These are phyloP conservation scores for Metschnikowia orientalis DNA, from an alignment of 805 yeast species.

Conservation along the genomic window DNA sequence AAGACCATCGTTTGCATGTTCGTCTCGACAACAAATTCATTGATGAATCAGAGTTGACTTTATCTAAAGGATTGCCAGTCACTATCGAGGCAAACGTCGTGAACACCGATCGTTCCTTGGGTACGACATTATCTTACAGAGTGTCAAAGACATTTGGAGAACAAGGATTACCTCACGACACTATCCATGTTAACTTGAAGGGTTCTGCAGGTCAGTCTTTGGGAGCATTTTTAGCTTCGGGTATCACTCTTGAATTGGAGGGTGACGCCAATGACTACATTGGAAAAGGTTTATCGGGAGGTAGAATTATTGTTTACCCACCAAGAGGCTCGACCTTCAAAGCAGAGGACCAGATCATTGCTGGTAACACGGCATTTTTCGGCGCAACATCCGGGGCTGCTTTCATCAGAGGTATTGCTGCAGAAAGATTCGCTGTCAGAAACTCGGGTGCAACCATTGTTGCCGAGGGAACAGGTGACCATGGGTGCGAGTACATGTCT, in stretches of 20 bases:
- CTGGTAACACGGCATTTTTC: conserved; percentile 95
- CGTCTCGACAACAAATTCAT: conserved; percentile 93
- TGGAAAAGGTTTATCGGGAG: conserved; percentile 96
- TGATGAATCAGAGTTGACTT: conserved; percentile 93
- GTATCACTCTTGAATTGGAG: conserved; percentile 89
- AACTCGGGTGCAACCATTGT: conserved; percentile 98
- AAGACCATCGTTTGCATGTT: conserved; percentile 89
- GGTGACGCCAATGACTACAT: conserved; percentile 99
- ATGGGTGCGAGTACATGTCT: conserved; percentile 99
- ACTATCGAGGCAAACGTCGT: conserved; percentile 89
- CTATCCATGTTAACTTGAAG: conserved; percentile 83
- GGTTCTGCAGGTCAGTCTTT: conserved; percentile 99
- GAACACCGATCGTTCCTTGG: conserved; percentile 95
- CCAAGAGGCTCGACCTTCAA: conserved; percentile 79
- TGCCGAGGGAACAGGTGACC: conserved; percentile 96
- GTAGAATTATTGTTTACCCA: conserved; percentile 87
- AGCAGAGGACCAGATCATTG: conserved; percentile 93
- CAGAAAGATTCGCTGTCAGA: conserved; percentile 97
- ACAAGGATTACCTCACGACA: conserved; percentile 89
- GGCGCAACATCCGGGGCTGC: conserved; percentile 97
- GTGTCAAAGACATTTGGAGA: conserved; percentile 93
- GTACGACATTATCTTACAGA: conserved; percentile 91
- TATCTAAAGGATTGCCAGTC: conserved; percentile 94
- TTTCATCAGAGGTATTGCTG: conserved; percentile 94
- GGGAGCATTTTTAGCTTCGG: conserved; percentile 96